These are phyloP conservation scores for Sugiyamaella pinicola DNA, from an alignment of 1,139 yeast species.

Conservation along the genomic window DNA sequence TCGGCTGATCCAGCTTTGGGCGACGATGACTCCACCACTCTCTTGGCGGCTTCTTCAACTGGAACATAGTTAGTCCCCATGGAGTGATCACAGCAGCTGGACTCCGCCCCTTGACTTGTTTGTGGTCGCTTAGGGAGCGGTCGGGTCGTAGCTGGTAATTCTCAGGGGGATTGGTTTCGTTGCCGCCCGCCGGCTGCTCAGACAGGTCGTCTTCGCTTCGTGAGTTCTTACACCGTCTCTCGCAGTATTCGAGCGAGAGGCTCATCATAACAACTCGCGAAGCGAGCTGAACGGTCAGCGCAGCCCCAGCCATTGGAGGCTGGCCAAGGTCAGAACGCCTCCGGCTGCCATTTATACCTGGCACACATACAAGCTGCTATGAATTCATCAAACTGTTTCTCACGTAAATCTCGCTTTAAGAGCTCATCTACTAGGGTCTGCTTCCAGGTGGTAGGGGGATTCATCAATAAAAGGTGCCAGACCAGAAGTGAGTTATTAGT, in stretches of 20 bases:
- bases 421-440: conserved; percentile 38
- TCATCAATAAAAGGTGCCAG: neutral
- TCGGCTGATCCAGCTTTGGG: conserved; percentile 21
- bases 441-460: conserved; percentile 16
- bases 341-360: neutral
- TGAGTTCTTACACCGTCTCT: too few species aligned
- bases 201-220: too few species aligned
- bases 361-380: conserved; percentile 33
- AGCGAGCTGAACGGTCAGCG: too few species aligned
- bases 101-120: too few species aligned
- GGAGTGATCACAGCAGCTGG: neutral
- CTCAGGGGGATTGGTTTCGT: too few species aligned
- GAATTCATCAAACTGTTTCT: conserved; percentile 30
- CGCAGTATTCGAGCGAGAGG: too few species aligned
- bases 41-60: conserved; percentile 27
- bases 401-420: conserved; percentile 35
- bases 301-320: too few species aligned
- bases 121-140: too few species aligned
- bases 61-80: conserved; percentile 1
- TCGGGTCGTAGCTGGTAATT: too few species aligned
- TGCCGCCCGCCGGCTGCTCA: too few species aligned
- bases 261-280: too few species aligned
- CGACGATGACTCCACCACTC: conserved; percentile 21
- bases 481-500: neutral
- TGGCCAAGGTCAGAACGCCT: too few species aligned